Conservation (phyloP, 2,329 filamentous ascomycete species). For the Clonostachys solani region DNA sequence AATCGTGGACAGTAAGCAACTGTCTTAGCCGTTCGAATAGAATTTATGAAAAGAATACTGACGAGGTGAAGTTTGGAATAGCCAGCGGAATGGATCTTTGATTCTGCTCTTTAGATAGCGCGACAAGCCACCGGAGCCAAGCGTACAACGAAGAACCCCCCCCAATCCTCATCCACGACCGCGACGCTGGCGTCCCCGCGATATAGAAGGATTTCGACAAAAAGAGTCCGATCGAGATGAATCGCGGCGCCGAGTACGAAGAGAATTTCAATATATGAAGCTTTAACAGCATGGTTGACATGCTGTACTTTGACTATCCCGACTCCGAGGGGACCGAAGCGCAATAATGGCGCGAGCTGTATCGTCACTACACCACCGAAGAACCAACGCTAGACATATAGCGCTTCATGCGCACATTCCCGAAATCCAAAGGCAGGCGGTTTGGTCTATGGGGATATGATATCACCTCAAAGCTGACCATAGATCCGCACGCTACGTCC, state of each 20-base stretch:
- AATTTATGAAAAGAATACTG: too few species aligned
- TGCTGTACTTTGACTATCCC: neutral
- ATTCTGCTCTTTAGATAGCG: too few species aligned
- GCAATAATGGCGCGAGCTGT: neutral
- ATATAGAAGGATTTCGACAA: neutral
- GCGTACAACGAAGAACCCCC: neutral
- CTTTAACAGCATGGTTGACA: neutral
- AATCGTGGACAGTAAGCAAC: too few species aligned
- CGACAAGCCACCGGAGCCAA: too few species aligned
- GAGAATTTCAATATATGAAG: too few species aligned
- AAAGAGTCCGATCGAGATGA: neutral
- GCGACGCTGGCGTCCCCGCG: neutral
- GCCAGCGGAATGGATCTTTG: too few species aligned
- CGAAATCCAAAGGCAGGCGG: neutral
- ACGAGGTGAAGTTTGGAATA: too few species aligned
- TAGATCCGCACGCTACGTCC: neutral
- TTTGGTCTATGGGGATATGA: neutral
- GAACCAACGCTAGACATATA: neutral
- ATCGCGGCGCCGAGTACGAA: neutral
- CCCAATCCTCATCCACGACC: neutral
- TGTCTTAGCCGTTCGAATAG: too few species aligned
- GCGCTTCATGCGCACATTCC: neutral
- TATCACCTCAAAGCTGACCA: neutral
- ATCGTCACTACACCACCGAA: neutral
- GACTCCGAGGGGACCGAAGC: neutral